phyloP scores from a whole-genome alignment of 495 filamentous ascomycete species.

The Aspergillus avenaceus region DNA sequence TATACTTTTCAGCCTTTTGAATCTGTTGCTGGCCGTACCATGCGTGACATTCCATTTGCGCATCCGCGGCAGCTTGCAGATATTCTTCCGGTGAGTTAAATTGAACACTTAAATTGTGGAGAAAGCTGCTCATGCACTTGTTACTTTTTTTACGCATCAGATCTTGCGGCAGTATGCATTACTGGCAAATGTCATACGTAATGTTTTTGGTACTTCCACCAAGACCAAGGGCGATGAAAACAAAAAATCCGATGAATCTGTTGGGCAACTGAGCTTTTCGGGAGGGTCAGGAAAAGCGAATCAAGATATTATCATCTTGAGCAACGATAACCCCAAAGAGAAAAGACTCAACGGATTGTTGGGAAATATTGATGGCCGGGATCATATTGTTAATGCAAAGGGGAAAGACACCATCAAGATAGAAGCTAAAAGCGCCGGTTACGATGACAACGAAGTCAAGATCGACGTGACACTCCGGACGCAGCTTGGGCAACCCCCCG shows the following conservation, averaged over 20 bases:
- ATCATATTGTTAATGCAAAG: background rate
- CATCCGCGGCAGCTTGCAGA: constrained; percentile 81
- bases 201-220: constrained; percentile 44
- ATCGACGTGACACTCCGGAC: constrained; percentile 44
- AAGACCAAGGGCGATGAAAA: constrained; percentile 13
- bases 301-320: constrained; percentile 26
- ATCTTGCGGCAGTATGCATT: constrained; percentile 72
- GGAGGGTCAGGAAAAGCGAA: constrained; percentile 3
- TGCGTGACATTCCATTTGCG: constrained; percentile 74
- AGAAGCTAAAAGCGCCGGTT: background rate
- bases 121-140: background rate
- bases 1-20: constrained; percentile 71
- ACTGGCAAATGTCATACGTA: constrained; percentile 58
- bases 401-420: constrained; percentile 1
- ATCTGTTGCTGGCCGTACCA: constrained; percentile 59
- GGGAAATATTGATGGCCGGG: background rate
- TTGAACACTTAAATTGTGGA: background rate
- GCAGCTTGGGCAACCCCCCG: constrained; percentile 39
- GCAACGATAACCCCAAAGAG: constrained; percentile 39
- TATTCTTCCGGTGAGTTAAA: constrained; percentile 57
- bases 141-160: constrained; percentile 16
- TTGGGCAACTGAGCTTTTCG: background rate
- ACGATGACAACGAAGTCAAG: constrained; percentile 26
- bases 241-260: background rate
- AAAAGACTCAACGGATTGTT: constrained; percentile 30